Conservation (phyloP, 257 asterid genomes). For the Paulownia fortunei region DNA sequence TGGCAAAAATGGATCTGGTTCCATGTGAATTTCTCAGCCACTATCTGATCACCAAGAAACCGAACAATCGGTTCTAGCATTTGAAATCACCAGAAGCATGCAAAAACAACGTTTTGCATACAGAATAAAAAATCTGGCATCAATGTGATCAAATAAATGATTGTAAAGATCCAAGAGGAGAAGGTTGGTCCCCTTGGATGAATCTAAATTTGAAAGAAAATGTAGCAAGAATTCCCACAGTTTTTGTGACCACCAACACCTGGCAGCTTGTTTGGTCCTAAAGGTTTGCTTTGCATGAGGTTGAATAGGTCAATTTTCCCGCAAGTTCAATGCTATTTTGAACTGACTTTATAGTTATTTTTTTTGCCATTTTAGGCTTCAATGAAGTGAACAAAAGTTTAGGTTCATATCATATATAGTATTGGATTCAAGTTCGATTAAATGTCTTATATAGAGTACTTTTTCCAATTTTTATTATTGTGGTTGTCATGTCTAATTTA, state of each 20-base stretch:
- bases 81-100: conserved; percentile 24
- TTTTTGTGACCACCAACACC: conserved; percentile 25
- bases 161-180: conserved; percentile 36
- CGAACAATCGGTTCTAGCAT: background rate
- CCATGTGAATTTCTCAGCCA: background rate
- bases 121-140: background rate
- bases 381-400: background rate
- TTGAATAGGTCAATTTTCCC: conserved; percentile 31
- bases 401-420: background rate
- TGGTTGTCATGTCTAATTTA: background rate
- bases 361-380: background rate
- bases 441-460: too few relatives aligned
- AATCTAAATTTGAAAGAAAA: conserved; percentile 23
- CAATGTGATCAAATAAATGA: conserved; percentile 16
- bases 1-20: background rate
- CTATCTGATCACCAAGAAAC: conserved; percentile 8
- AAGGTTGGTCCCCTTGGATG: conserved; percentile 37
- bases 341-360: background rate
- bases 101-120: conserved; percentile 9
- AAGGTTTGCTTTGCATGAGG: conserved; percentile 37
- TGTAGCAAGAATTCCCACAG: conserved; percentile 14
- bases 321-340: background rate
- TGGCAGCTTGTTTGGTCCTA: conserved; percentile 30
- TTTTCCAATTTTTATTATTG: too few relatives aligned
- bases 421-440: background rate